phyloP scores from a whole-genome alignment of 805 yeast genomes.

The Priceomyces carsonii region DNA sequence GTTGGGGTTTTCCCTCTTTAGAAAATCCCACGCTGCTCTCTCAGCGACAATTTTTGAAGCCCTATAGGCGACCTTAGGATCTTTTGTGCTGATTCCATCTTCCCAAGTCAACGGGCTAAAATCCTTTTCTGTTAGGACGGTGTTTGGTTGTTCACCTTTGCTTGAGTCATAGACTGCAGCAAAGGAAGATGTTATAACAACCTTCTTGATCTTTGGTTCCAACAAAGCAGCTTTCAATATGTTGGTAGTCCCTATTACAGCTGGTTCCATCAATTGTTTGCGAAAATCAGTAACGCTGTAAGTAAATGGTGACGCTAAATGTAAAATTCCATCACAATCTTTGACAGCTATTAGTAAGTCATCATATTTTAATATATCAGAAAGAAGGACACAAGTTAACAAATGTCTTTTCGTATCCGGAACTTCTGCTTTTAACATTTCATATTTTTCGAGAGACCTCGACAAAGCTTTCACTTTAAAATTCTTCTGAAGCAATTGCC shows the following conservation, averaged over 20 bases:
- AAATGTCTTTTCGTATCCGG: constrained; percentile 1
- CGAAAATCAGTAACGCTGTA: constrained; percentile 40
- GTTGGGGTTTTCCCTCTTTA: constrained; percentile 11
- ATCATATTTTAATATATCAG: constrained; percentile 6
- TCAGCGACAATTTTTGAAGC: constrained; percentile 22
- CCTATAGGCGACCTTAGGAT: constrained; percentile 16
- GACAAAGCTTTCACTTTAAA: constrained; percentile 3
- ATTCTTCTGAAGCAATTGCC: constrained; percentile 9
- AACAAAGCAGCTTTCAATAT: constrained; percentile 6
- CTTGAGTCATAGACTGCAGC: constrained; percentile 21
- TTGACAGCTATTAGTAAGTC: constrained; percentile 2
- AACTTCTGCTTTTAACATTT: constrained; percentile 3
- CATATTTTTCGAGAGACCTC: constrained; percentile 5
- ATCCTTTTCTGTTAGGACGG: constrained; percentile 13
- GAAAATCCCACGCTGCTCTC: constrained; percentile 17
- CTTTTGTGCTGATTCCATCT: constrained; percentile 14
- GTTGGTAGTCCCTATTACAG: constrained; percentile 42
- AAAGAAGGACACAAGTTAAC: background rate
- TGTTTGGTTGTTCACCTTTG: constrained; percentile 16
- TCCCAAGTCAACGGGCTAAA: constrained; percentile 18
- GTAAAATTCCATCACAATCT: constrained; percentile 26
- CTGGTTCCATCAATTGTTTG: constrained; percentile 50
- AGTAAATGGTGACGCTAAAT: constrained; percentile 55
- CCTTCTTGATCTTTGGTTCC: constrained; percentile 13
- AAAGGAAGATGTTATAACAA: constrained; percentile 23